Evolutionary conservation across 2,329 filamentous ascomycete genomes (phyloP), one percentile per base, ranked within the genome.

Genomic region (Pseudonectria buxi): DNA sequence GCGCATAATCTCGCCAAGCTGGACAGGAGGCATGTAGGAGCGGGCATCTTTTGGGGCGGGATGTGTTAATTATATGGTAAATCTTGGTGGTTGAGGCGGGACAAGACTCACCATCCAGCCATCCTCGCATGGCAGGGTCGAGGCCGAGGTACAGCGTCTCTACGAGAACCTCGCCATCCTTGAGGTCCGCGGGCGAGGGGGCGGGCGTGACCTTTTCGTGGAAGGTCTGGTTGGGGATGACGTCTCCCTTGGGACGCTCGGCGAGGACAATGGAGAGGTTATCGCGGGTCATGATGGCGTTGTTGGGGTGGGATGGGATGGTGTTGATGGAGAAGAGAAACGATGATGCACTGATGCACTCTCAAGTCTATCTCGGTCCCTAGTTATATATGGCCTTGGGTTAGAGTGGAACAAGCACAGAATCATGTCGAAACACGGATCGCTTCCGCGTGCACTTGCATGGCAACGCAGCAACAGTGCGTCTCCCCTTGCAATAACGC

Each of bases 121-220:
- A 86, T 39, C 76, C 76, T 49, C 83, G 73, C 81, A 86, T 86
- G n/a, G 82, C 81, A 2, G 83, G 82, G 59, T 86, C 83, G 26
- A 86, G 67, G 9, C 77, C 81, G 29, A 85, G 67, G 52, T 85
- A 86, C 40, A 82, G 59, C 1, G 59, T 56, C 56, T 76, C 71
- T 29, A 76, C 59, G 33, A 86, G 68, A 36, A 86, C 66, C 53
- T 86, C 63, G 45, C 79, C 79, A 65, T 78, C 71, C 55, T 80
- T 70, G 28, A 83, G 66, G 41, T 74, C 66, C 24, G 61, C 60
- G 14, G 67, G 63, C 7, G 69, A 61, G 47, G 74, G 73, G 4
- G 74, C 65, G 2, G 72, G 64, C 2, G 65, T 59, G 30, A 63
- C 65, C 50, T 76, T 69, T 25, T 70, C 50, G 26, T 61, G 62